Percentiles rank a stretch among this genome's conserved stretches.
Evolutionary conservation across 768 basidiomycete genomes (phyloP).

Genomic region (Naganishia vaughanmartiniae): DNA sequence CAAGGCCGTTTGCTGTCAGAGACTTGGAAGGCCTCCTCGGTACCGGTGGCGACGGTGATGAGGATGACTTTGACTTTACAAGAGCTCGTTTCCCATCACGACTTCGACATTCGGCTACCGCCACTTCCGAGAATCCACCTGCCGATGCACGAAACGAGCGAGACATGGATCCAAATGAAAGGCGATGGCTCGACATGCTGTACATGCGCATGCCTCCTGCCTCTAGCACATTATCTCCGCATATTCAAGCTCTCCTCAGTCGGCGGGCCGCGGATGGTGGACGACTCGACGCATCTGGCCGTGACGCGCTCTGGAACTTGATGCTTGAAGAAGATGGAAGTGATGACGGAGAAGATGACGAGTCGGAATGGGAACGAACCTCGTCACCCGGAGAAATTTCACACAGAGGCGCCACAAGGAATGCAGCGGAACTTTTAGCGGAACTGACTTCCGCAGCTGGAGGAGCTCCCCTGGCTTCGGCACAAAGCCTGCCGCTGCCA

Average conservation of each 20-base stretch:
- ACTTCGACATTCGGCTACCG: slow-evolving; percentile 18
- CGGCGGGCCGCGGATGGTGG: background rate
- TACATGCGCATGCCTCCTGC: slow-evolving; percentile 14
- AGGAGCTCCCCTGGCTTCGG: background rate
- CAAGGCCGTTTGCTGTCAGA: background rate
- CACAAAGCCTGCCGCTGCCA: background rate
- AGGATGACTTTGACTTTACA: background rate
- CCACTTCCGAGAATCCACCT: background rate
- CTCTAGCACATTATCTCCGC: background rate
- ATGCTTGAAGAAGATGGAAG: slow-evolving; percentile 12
- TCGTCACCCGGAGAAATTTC: slow-evolving; percentile 11
- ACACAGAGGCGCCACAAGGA: background rate
- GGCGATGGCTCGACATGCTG: slow-evolving; percentile 13
- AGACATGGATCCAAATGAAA: slow-evolving; percentile 7
- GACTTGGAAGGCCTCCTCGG: slow-evolving; percentile 9
- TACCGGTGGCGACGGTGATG: background rate
- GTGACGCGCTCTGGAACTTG: slow-evolving; percentile 9
- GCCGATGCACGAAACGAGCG: background rate
- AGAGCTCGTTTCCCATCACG: slow-evolving; percentile 18
- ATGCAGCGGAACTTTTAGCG: slow-evolving; percentile 2
- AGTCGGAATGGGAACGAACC: slow-evolving; percentile 12
- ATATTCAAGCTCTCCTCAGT: slow-evolving; percentile 1
- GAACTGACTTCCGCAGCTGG: background rate
- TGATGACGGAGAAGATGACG: slow-evolving; percentile 11
- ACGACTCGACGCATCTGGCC: background rate